Evolutionary conservation across 441 rosid species (phyloP), one percentile per base, ranked within the genome.

Genomic region (Macaranga tanarius): DNA sequence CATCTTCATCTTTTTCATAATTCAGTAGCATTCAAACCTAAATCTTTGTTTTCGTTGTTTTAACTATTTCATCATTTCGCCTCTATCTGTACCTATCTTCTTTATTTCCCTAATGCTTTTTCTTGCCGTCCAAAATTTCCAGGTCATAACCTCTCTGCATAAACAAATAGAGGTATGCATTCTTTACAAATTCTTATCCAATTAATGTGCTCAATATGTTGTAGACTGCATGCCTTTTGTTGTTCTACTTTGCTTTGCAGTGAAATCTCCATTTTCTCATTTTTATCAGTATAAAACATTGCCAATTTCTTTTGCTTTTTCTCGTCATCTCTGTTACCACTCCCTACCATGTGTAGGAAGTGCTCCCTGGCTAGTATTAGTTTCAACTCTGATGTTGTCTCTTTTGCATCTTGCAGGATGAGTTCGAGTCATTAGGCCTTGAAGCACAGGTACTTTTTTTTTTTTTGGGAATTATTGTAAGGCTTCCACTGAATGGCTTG

Each of bases 131-230:
- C 55, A 44, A 75, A 70, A 22, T 34, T 75, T 77, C 69, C 89
- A 88, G 90, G 87, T 86, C 67, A 83, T 88, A 65, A 75, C 86
- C 48, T 83, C 90, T 57, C 78, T 88, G 85, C 90, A 86, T 82
- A 82, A 73, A 62, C 80, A 76, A 69, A 69, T 82, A 62, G 87
- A 84, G 92, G 92, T 88, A 84, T 55, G 62, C 42, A 20, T 34
- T 0, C 1, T 22, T 45, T 17, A 28, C 11, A 8, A 70, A 47
- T 59, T 34, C 23, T 59, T 59, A 19, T 45, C 50, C 8, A 45
- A 23, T 70, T 58, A 26, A 25, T 25, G 13, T 26, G 44, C 66
- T 62, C 50, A 10, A 4, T 20, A 34, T 59, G 23, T 10, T 5
- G 38, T n/a, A 50, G 31, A 59, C 45, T 44, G 65, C 42, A 65